Conservation (phyloP, 208 protist species). For the Naegleria lovaniensis region DNA sequence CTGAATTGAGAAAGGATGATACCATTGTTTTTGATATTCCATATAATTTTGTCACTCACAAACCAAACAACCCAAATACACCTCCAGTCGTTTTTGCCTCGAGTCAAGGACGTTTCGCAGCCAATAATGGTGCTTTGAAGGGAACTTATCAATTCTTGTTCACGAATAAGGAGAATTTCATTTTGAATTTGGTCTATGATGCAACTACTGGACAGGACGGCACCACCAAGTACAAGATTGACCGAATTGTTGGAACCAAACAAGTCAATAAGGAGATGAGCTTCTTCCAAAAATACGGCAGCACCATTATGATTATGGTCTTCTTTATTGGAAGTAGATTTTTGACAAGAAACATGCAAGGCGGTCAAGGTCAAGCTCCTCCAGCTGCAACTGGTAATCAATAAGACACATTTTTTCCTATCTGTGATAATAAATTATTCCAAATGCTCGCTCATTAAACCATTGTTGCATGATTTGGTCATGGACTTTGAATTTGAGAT, state of each 20-base stretch:
- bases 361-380: not conserved
- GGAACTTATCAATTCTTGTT: constrained; percentile 11
- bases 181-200: not conserved
- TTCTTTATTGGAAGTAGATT: not conserved
- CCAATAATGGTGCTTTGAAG: not conserved
- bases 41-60: not conserved
- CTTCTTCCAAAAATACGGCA: constrained; percentile 12
- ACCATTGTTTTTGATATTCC: not conserved
- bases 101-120: not conserved
- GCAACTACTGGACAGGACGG: not conserved
- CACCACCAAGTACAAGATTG: not conserved
- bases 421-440: too few relatives aligned
- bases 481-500: too few relatives aligned
- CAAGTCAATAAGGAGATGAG: not conserved
- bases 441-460: too few relatives aligned
- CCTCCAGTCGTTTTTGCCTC: not conserved
- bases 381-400: not conserved
- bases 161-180: not conserved
- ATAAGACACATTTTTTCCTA: not conserved
- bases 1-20: not conserved
- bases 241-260: not conserved
- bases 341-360: not conserved
- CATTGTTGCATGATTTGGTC: too few relatives aligned
- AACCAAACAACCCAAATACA: not conserved
- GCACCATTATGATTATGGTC: not conserved